These are phyloP conservation scores for Herpetospermum pedunculosum DNA, from an alignment of 306 rosid species.

Conservation along the genomic window DNA sequence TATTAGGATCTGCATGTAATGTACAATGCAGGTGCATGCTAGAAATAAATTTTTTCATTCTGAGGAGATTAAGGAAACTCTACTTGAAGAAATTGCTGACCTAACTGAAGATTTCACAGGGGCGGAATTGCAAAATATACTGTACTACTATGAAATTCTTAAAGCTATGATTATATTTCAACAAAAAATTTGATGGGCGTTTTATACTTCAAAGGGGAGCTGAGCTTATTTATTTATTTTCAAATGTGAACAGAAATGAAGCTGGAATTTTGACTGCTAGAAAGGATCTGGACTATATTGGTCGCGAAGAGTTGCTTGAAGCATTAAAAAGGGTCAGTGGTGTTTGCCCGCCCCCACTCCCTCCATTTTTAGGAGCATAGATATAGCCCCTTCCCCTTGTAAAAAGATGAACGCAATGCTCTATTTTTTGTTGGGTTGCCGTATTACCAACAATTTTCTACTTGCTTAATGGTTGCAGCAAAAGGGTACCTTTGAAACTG, in stretches of 20 bases:
- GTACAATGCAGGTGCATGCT: conserved; percentile 74
- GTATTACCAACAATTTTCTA: background rate
- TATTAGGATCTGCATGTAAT: conserved; percentile 5
- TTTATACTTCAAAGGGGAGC: conserved; percentile 1
- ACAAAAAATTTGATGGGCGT: conserved; percentile 18
- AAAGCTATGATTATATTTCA: conserved; percentile 11
- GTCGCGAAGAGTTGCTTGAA: conserved; percentile 81
- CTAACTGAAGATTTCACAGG: conserved; percentile 92
- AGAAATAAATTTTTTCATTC: conserved; percentile 79
- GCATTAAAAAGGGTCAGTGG: conserved; percentile 88
- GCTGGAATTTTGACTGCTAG: conserved; percentile 99
- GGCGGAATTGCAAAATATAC: conserved; percentile 93
- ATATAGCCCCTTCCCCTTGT: conserved; percentile 5
- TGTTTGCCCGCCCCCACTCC: conserved; percentile 6
- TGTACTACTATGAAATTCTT: conserved; percentile 36
- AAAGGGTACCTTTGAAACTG: conserved; percentile 97
- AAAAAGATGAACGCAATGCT: background rate
- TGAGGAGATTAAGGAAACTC: conserved; percentile 62
- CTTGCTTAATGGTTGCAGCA: conserved; percentile 49
- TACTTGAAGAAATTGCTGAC: conserved; percentile 78
- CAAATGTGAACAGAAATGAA: conserved; percentile 64
- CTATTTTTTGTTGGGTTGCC: background rate
- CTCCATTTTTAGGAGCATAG: conserved; percentile 18
- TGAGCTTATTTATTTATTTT: background rate
- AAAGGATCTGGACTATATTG: conserved; percentile 85